These are phyloP conservation scores for Prunus persica DNA, from an alignment of 306 rosid genomes.

Conservation along the genomic window Prunus_persica_NCBIv2 NC_034009.1:11603001-11603500, in stretches of 20 bases:
- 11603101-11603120: neutral
- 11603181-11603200: slow-evolving; percentile 24
- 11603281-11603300: slow-evolving; percentile 74
- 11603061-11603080: neutral
- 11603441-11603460: slow-evolving; percentile 94
- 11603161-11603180: neutral
- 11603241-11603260: slow-evolving; percentile 74
- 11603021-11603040: neutral
- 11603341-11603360: slow-evolving; percentile 55
- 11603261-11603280: slow-evolving; percentile 74
- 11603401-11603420: slow-evolving; percentile 48
- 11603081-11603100: neutral
- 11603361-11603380: slow-evolving; percentile 68
- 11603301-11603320: slow-evolving; percentile 54
- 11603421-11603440: slow-evolving; percentile 59
- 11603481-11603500: slow-evolving; percentile 61
- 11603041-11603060: neutral
- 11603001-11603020: neutral
- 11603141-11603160: neutral
- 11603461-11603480: slow-evolving; percentile 90
- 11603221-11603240: slow-evolving; percentile 85
- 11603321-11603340: slow-evolving; percentile 83
- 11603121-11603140: neutral
- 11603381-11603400: slow-evolving; percentile 79
- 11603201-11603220: slow-evolving; percentile 95